These are phyloP conservation scores for Porogramme epimiltina DNA, from an alignment of 1,284 basidiomycete species.

Conservation along the genomic window DNA sequence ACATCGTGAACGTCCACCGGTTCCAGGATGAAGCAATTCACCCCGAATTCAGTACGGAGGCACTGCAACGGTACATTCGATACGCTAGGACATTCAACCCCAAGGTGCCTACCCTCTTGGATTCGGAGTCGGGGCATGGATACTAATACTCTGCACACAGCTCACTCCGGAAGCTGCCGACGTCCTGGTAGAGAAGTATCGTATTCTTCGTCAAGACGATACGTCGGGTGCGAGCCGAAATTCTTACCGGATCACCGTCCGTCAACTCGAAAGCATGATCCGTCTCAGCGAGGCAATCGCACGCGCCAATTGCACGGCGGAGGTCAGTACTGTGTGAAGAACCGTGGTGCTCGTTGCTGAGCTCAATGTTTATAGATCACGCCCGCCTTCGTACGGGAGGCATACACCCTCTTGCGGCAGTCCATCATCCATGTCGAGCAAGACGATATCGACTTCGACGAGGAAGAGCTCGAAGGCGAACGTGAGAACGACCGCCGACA, in stretches of 20 bases:
- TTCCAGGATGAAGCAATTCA: constrained; percentile 94
- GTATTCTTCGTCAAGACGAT: constrained; percentile 92
- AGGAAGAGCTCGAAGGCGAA: constrained; percentile 78
- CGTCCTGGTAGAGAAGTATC: constrained; percentile 95
- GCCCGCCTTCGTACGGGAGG: constrained; percentile 93
- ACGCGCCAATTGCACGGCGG: constrained; percentile 91
- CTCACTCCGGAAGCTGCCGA: constrained; percentile 92
- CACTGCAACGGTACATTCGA: constrained; percentile 94
- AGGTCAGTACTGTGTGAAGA: constrained; percentile 48
- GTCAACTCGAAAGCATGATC: constrained; percentile 97
- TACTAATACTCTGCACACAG: constrained; percentile 39
- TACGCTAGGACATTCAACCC: constrained; percentile 97
- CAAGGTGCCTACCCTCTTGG: constrained; percentile 70
- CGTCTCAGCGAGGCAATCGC: constrained; percentile 97
- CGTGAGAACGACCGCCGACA: constrained; percentile 39
- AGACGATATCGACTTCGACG: constrained; percentile 97
- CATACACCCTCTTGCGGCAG: constrained; percentile 90
- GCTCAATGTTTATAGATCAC: constrained; percentile 62
- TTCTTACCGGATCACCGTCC: constrained; percentile 95
- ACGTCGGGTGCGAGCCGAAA: constrained; percentile 85
- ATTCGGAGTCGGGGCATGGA: background rate
- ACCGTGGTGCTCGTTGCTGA: background rate
- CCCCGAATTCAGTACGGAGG: constrained; percentile 97
- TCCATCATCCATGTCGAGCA: constrained; percentile 99
- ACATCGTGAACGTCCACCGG: constrained; percentile 98